Conservation (phyloP, 768 basidiomycete genomes). For the Lactarius hatsudake region DNA sequence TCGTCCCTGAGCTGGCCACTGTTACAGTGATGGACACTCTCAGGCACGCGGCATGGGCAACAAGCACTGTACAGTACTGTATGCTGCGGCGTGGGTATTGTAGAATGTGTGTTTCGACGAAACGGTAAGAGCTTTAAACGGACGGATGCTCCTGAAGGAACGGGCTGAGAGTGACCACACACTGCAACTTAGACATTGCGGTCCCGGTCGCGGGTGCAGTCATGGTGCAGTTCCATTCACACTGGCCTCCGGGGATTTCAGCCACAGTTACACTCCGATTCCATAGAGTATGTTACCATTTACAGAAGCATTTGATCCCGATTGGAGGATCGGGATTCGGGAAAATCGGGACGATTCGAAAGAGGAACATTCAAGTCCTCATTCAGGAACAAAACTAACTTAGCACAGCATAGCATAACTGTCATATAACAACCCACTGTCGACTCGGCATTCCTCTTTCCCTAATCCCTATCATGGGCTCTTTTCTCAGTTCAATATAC, state of each 20-base stretch:
- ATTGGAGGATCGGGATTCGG: neutral
- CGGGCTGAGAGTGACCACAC: neutral
- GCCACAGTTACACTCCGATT: neutral
- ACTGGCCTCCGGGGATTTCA: neutral
- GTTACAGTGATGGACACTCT: neutral
- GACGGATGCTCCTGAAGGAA: neutral
- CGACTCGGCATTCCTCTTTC: neutral
- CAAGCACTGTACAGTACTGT: neutral
- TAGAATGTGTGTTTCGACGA: neutral
- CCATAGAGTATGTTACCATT: neutral
- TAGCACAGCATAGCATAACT: too few species aligned
- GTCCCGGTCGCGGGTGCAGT: too few species aligned
- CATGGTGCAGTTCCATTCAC: too few species aligned
- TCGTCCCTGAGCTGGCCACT: neutral
- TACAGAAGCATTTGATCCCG: neutral
- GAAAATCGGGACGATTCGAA: neutral
- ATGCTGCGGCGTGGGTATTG: neutral
- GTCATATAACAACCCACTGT: neutral
- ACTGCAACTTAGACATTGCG: too few species aligned
- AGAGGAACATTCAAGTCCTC: neutral
- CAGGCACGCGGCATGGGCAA: neutral
- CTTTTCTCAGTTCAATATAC: slow-evolving; percentile 2
- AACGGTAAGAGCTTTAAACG: neutral
- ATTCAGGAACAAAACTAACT: too few species aligned
- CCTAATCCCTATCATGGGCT: neutral